Conservation (phyloP, 495 filamentous ascomycete genomes). For the Clavariopsis aquatica region DNA sequence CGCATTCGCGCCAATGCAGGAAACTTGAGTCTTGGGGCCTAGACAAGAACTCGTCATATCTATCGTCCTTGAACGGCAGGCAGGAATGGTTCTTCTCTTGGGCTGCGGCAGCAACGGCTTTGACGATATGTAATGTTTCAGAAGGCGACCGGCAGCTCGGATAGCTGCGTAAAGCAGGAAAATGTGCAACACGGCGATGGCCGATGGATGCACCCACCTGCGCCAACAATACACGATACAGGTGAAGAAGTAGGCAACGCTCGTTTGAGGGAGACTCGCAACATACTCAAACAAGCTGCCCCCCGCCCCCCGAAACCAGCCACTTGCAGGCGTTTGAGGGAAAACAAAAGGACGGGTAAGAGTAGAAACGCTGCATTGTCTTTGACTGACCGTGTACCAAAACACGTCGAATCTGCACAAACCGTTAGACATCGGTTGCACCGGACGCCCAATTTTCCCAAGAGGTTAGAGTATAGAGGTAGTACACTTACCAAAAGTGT, state of each 20-base stretch:
- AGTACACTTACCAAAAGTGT: constrained; percentile 27
- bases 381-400: constrained; percentile 17
- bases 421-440: constrained; percentile 9
- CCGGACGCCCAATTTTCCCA: background rate
- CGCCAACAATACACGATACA: constrained; percentile 30
- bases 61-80: background rate
- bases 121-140: constrained; percentile 23
- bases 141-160: constrained; percentile 14
- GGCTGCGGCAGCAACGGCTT: background rate
- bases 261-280: constrained; percentile 11
- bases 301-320: no score
- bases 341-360: background rate
- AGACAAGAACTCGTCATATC: background rate
- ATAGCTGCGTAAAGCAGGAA: constrained; percentile 15
- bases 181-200: constrained; percentile 22
- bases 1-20: background rate
- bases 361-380: background rate
- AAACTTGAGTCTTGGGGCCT: background rate
- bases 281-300: no score
- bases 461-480: constrained; percentile 16
- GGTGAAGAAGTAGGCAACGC: constrained; percentile 25
- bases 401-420: constrained; percentile 2
- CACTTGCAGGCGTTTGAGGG: constrained; percentile 13
- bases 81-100: background rate
- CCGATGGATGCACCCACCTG: constrained; percentile 9